Base-by-base conservation (phyloP, 108 stramenopile species). In the Hondaea fermentalgiana region DNA sequence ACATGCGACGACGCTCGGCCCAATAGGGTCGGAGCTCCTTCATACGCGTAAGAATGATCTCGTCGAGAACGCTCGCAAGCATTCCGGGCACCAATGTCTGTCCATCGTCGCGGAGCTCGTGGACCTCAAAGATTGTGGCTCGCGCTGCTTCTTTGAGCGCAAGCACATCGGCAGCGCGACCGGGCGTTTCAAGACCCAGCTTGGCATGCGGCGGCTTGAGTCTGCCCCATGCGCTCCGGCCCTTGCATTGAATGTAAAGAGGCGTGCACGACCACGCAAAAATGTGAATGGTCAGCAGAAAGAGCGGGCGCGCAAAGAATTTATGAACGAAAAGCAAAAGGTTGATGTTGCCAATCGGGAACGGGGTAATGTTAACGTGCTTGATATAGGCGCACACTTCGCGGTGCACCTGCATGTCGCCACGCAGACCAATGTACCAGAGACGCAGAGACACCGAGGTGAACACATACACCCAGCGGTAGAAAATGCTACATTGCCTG, bases 391-490 rank as follows among this genome's bases (percentile, higher is more conserved):
- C 45, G 76, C 76, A 83, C 16, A 83, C 51, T 23, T 83, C 76
- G 28, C 76, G 76, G 1, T 83, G 76, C 17, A 83, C 76, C 28
- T 83, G 49, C 76, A 83, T 83, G 76, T 83, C 76, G n/a, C 76
- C 76, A 12, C 76, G 76, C 76, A 83, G n/a, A 23, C 49, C 76
- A 47, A 53, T 83, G 76, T 83, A 83, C 76, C 76, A 83, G 12
- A 83, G 51, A 47, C 76, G 76, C 45, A 53, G n/a, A 12, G 51
- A 53, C 19, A 17, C n/a, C 5, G 45, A n/a, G 28, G 51, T 83
- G 19, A n/a, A 12, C 45, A 45, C 12, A 35, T 35, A 16, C 16
- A 3, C 4, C 51, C 76, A 47, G 45, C 51, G 76, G 49, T 53
- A 83, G 17, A 83, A 53, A 45, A 35, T 16, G 25, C 10, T 10